Base-by-base conservation (phyloP, 192 early-diverging fungal genomes). In the Coemansia sp. region DNA sequence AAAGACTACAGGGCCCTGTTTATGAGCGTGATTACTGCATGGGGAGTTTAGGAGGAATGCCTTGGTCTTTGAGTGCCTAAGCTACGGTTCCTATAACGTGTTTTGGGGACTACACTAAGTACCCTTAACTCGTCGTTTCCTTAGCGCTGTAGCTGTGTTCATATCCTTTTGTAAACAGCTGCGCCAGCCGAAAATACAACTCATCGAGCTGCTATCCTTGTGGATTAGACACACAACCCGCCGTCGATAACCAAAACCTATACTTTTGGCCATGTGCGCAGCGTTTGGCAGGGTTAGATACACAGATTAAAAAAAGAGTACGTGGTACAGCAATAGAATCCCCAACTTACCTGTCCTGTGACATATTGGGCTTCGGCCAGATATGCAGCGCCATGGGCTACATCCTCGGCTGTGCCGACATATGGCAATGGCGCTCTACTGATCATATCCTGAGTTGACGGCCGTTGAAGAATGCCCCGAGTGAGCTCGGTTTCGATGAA, bases 401-500 rank as follows among this genome's bases (percentile, higher is more conserved):
- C 74, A 1, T 82, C 79, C 1, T 76, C 70, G 13, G 55, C 48
- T 0, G 63, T 20, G 3, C 79, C 79, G 0, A 69, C 34, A 2
- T 33, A 5, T 14, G 59, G 38, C 43, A 82, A 11, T 35, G 79
- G 70, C 2, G 76, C 65, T 10, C 42, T n/a, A 5, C 68, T 67
- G 11, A 82, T 2, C 53, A 82, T 51, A 33, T 51, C 42, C 33
- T 38, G 64, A 1, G 74, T 76, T 14, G 39, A 65, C 3, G 43
- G 21, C 13, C 60, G 59, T 5, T 65, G 46, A 0, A 64, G 0
- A 1, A 73, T 33, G 2, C 14, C 35, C 1, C 55, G 42, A 2
- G 79, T 82, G 35, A 82, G 59, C 28, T 82, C 74, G 1, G 95
- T 95, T 7, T 87, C 86, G 40, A 94, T 91, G 67, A 89, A 95